Evolutionary conservation across 1,284 basidiomycete species (phyloP).

Genomic region (Veloboletus limbatus): DNA sequence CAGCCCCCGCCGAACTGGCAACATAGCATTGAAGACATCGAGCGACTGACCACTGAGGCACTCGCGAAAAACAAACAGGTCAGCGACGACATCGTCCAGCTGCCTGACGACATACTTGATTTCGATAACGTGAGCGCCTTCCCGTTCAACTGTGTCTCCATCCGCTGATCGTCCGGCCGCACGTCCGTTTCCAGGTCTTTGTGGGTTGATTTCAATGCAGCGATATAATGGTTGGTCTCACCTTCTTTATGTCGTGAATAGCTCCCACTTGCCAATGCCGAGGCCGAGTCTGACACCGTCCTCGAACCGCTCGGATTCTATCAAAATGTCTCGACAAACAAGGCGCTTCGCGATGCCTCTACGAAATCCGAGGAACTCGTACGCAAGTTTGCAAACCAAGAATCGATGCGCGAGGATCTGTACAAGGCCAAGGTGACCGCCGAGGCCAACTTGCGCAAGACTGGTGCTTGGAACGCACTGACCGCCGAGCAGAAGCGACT

Average conservation of each 20-base stretch:
- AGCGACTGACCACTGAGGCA: constrained; percentile 53
- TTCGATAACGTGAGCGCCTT: constrained; percentile 51
- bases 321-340: constrained; percentile 71
- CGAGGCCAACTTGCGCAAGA: constrained; percentile 60
- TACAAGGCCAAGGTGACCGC: constrained; percentile 68
- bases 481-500: constrained; percentile 65
- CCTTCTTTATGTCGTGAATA: too few species aligned
- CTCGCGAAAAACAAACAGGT: constrained; percentile 56
- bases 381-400: constrained; percentile 64
- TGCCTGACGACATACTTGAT: constrained; percentile 54
- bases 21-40: constrained; percentile 62
- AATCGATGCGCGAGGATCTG: constrained; percentile 75
- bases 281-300: constrained; percentile 50
- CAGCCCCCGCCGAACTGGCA: constrained; percentile 69
- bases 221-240: neutral
- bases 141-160: neutral
- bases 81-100: constrained; percentile 61
- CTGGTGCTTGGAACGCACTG: constrained; percentile 55
- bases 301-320: constrained; percentile 70
- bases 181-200: constrained; percentile 51
- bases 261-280: too few species aligned
- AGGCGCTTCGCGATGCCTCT: constrained; percentile 72
- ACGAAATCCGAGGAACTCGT: constrained; percentile 64
- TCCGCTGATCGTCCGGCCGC: neutral
- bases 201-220: constrained; percentile 40